These are phyloP conservation scores for Neotropicomus parvogracilis DNA, from an alignment of 1,284 basidiomycete genomes.

Conservation along the genomic window DNA sequence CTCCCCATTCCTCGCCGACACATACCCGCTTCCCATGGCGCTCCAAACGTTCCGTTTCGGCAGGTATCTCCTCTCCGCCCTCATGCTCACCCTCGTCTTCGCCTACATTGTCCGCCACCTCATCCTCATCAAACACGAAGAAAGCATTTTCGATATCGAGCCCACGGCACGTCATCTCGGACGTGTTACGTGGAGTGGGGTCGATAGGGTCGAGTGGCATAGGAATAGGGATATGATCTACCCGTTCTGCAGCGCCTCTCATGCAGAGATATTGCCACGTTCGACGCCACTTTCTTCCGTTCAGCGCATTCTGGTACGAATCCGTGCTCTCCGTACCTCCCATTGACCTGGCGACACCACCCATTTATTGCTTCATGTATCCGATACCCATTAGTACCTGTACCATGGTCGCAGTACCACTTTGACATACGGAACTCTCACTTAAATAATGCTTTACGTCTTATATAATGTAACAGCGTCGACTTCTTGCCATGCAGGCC, in stretches of 20 bases:
- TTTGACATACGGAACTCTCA: too few relatives aligned
- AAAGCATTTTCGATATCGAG: conserved; percentile 14
- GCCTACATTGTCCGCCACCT: conserved; percentile 2
- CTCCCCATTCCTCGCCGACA: not conserved
- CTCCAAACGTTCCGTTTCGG: conserved; percentile 7
- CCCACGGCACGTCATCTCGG: conserved; percentile 24
- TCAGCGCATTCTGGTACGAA: too few relatives aligned
- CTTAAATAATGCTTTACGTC: too few relatives aligned
- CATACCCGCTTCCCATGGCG: conserved; percentile 9
- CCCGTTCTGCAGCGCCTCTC: not conserved
- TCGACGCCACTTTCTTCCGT: too few relatives aligned
- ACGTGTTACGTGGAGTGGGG: conserved; percentile 30
- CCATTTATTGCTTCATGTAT: too few relatives aligned
- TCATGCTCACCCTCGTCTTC: conserved; percentile 11
- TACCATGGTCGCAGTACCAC: too few relatives aligned
- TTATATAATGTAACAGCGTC: too few relatives aligned
- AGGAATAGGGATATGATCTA: conserved; percentile 3
- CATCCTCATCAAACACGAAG: conserved; percentile 3
- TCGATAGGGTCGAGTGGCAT: conserved; percentile 17
- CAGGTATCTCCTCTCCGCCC: conserved; percentile 1
- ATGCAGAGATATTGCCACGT: too few relatives aligned
- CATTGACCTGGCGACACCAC: too few relatives aligned
- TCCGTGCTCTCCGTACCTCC: too few relatives aligned
- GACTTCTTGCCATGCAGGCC: too few relatives aligned
- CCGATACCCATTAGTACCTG: too few relatives aligned